phyloP scores from a whole-genome alignment of 2,329 filamentous ascomycete genomes.

The Colletotrichum tofieldiae region DNA sequence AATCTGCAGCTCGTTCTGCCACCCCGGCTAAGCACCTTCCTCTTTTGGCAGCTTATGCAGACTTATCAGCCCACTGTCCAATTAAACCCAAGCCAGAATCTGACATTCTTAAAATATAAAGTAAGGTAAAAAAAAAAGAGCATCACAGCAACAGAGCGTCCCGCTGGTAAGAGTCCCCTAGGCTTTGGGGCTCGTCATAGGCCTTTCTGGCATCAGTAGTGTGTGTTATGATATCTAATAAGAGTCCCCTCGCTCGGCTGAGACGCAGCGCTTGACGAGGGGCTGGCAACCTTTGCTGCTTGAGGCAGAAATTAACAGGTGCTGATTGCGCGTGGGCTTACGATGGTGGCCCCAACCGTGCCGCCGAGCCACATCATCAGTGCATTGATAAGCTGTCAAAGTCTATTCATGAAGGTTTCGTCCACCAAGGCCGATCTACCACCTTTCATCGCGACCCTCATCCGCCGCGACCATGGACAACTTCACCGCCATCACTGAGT shows the following conservation, averaged over 20 bases:
- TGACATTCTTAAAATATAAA: too few relatives aligned
- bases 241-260: background rate
- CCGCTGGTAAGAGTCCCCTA: too few relatives aligned
- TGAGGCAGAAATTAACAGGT: background rate
- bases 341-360: background rate
- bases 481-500: conserved; percentile 27
- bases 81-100: too few relatives aligned
- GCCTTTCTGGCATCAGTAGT: too few relatives aligned
- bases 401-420: background rate
- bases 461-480: conserved; percentile 16
- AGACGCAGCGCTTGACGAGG: background rate
- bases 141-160: too few relatives aligned
- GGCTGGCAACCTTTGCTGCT: background rate
- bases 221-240: background rate
- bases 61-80: too few relatives aligned
- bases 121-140: too few relatives aligned
- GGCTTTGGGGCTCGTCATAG: too few relatives aligned
- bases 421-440: background rate
- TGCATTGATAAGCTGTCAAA: background rate
- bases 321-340: background rate
- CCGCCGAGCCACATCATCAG: background rate
- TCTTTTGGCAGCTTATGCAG: too few relatives aligned
- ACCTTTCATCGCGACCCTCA: background rate
- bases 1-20: too few relatives aligned
- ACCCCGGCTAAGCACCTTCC: too few relatives aligned